These are phyloP conservation scores for Chaetomidium leptoderma DNA, from an alignment of 495 filamentous ascomycete genomes.

Conservation along the genomic window DNA sequence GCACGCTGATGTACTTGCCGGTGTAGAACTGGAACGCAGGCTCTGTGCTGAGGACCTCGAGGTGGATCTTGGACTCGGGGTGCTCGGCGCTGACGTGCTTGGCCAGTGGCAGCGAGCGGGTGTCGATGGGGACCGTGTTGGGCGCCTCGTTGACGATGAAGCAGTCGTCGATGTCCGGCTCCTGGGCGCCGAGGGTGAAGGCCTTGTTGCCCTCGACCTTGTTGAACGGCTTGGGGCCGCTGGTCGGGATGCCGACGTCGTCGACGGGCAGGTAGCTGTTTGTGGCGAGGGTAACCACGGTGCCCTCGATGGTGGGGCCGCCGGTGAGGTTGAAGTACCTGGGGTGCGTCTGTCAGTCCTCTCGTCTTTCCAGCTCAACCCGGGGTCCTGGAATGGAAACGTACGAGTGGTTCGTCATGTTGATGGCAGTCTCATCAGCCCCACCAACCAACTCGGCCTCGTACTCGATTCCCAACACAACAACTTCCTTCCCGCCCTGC, in stretches of 20 bases:
- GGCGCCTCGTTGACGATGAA: constrained; percentile 70
- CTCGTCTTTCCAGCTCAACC: not conserved
- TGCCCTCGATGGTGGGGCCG: constrained; percentile 66
- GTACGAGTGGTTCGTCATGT: constrained; percentile 92
- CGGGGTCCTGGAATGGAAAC: constrained; percentile 22
- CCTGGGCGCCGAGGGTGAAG: constrained; percentile 62
- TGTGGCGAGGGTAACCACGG: constrained; percentile 65
- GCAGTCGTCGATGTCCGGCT: constrained; percentile 83
- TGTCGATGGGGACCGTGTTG: constrained; percentile 65
- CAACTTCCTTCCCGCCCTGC: constrained; percentile 54
- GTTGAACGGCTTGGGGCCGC: constrained; percentile 51
- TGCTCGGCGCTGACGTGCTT: constrained; percentile 66
- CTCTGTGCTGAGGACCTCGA: constrained; percentile 83
- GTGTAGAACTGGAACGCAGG: constrained; percentile 97
- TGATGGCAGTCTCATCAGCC: constrained; percentile 80
- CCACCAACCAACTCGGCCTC: constrained; percentile 76
- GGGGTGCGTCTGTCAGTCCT: constrained; percentile 8
- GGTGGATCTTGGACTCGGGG: constrained; percentile 64
- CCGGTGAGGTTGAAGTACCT: constrained; percentile 90
- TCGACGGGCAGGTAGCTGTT: constrained; percentile 71
- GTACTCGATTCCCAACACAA: constrained; percentile 77
- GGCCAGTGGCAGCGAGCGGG: constrained; percentile 59
- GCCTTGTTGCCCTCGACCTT: constrained; percentile 58
- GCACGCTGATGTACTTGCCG: constrained; percentile 77
- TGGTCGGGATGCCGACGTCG: constrained; percentile 62